phyloP scores from a whole-genome alignment of 164 flowering plant species.

The Hamamelis virginiana region DNA sequence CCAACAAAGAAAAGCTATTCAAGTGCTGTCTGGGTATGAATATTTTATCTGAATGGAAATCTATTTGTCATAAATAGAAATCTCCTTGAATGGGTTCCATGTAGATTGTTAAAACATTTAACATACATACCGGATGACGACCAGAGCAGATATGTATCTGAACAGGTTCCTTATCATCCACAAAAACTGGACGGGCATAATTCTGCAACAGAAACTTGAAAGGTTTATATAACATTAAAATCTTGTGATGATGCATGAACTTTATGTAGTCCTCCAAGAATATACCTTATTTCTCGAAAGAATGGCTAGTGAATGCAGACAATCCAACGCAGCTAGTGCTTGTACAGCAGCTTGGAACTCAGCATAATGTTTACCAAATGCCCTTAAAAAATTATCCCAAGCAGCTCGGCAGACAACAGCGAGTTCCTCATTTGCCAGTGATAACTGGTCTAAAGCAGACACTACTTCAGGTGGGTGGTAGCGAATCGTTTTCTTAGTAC shows the following conservation, averaged over 20 bases:
- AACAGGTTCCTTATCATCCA: constrained; percentile 64
- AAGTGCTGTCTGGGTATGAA: background rate
- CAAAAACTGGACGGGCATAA: constrained; percentile 81
- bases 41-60: background rate
- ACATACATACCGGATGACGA: constrained; percentile 76
- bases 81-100: background rate
- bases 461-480: constrained; percentile 93
- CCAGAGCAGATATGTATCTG: constrained; percentile 76
- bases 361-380: constrained; percentile 58
- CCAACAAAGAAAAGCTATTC: background rate
- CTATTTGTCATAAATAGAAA: background rate
- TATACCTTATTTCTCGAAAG: constrained; percentile 78
- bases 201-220: constrained; percentile 44
- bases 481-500: constrained; percentile 81
- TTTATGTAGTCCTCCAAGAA: background rate
- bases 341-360: constrained; percentile 89
- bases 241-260: background rate
- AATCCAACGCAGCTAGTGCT: constrained; percentile 89
- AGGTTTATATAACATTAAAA: constrained; percentile 8
- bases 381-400: constrained; percentile 69
- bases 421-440: constrained; percentile 77
- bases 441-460: constrained; percentile 57
- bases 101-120: background rate
- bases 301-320: constrained; percentile 78
- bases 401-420: constrained; percentile 59